Percentiles rank a stretch among this genome's conserved stretches.
Conservation (phyloP, 371 early-diverging fungal genomes). For the Phascolomyces articulosus region DNA sequence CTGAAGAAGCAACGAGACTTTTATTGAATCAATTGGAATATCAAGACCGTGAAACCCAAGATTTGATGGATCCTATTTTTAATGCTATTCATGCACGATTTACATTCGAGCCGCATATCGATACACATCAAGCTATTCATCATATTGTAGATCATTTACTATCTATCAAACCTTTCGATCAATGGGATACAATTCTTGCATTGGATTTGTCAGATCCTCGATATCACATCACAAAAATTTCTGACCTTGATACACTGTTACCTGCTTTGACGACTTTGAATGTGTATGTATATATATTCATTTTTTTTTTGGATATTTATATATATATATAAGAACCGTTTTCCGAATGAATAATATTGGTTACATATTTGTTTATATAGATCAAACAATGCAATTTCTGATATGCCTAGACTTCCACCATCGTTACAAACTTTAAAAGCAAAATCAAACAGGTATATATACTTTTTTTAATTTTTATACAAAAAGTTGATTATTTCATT, state of each 20-base stretch:
- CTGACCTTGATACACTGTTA: slow-evolving; percentile 21
- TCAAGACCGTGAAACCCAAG: not conserved
- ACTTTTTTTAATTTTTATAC: not conserved
- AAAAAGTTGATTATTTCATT: too few relatives aligned
- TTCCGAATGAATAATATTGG: not conserved
- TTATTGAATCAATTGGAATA: not conserved
- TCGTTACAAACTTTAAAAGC: slow-evolving; percentile 34
- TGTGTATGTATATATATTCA: slow-evolving; percentile 25
- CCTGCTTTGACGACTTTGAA: slow-evolving; percentile 35
- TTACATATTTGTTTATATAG: slow-evolving; percentile 22
- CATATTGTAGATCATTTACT: slow-evolving; percentile 14
- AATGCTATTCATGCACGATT: slow-evolving; percentile 1
- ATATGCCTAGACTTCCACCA: slow-evolving; percentile 29
- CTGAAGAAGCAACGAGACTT: not conserved
- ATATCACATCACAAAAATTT: slow-evolving; percentile 23
- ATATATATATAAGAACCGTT: not conserved
- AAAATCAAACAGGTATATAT: slow-evolving; percentile 30
- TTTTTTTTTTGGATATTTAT: not conserved
- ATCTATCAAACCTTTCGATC: slow-evolving; percentile 14
- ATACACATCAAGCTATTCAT: slow-evolving; percentile 12
- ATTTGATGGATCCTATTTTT: not conserved
- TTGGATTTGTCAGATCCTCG: slow-evolving; percentile 37
- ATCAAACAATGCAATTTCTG: slow-evolving; percentile 39
- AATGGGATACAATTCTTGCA: slow-evolving; percentile 33
- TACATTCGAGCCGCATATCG: slow-evolving; percentile 9